Evolutionary conservation across 345 rosid genomes (phyloP).

Genomic region (Cardamine occulta): DNA sequence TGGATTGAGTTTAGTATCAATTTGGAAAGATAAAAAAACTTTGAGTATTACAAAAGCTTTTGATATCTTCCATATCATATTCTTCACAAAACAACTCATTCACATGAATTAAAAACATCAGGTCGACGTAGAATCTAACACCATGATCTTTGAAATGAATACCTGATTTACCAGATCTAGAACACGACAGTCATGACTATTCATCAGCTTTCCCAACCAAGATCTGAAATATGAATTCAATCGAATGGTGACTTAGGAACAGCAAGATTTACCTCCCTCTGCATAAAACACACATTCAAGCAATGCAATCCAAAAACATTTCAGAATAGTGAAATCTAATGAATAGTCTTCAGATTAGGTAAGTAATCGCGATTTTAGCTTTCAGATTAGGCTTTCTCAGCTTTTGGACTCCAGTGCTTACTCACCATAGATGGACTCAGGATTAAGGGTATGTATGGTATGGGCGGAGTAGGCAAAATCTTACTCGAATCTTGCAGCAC

Average conservation of each 20-base stretch:
- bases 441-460: slow-evolving; percentile 26
- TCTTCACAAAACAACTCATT: not conserved
- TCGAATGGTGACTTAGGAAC: slow-evolving; percentile 1
- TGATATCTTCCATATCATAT: slow-evolving; percentile 4
- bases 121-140: not conserved
- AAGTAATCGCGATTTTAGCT: not conserved
- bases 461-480: slow-evolving; percentile 35
- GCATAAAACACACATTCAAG: not conserved
- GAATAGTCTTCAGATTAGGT: not conserved
- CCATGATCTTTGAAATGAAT: not conserved
- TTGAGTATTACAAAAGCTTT: not conserved
- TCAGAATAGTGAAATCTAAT: not conserved
- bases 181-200: not conserved
- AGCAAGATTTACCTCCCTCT: not conserved
- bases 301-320: slow-evolving; percentile 1
- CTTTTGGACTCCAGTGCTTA: not conserved
- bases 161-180: not conserved
- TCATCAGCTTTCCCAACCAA: not conserved
- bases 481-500: slow-evolving; percentile 11
- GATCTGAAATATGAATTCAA: not conserved
- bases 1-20: not conserved
- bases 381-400: not conserved
- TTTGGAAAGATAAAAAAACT: not conserved
- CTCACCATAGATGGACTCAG: slow-evolving; percentile 24
- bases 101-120: not conserved